Evolutionary conservation across 176 grass and related monocot genomes (phyloP), one percentile per base, ranked within the genome.

Genomic region (Panicum miliaceum): DNA sequence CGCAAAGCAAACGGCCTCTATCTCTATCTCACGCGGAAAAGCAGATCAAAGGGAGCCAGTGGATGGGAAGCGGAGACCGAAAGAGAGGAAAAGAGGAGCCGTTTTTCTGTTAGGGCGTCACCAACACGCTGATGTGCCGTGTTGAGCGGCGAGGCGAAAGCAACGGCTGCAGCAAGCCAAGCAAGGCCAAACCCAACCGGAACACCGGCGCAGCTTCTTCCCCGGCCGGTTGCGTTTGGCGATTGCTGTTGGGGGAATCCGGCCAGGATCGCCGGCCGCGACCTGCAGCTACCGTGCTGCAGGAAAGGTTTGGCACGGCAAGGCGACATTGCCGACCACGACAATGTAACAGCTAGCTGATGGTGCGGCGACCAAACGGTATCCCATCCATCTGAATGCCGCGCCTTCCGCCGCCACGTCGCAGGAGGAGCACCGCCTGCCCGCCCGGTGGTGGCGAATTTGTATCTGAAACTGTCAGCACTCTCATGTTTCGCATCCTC

Each of bases 101-200:
- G 77, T 80, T 80, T 79, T 80, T 80, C 77, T 80, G 77, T 80
- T 80, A 79, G 77, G 26, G 42, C 8, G 76, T 79, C 59, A 32
- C 29, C 29, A 32, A 32, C 23, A 65, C 70, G 70, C 45, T 19
- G 70, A 73, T 50, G 43, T 73, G 13, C 23, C 68, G 25, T 73
- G 70, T 51, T 32, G 45, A 73, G 50, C 70, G 45, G 70, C 25
- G 42, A 51, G 18, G 43, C 1, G 77, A 66, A 66, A 79, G 77
- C 61, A 51, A 79, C 77, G 26, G 43, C 53, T 26, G 23, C 22
- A 63, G 40, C 48, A 50, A 3, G 4, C 15, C 48, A 50, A 4
- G 13, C 25, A 43, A 29, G 25, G 46, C 76, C 41, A 48, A 50
- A 73, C 25, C 69, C 43, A 73, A 73, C 69, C 25, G 7, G 25